Base-by-base conservation (phyloP, 2,329 filamentous ascomycete species). In the Penicillium sp. region DNA sequence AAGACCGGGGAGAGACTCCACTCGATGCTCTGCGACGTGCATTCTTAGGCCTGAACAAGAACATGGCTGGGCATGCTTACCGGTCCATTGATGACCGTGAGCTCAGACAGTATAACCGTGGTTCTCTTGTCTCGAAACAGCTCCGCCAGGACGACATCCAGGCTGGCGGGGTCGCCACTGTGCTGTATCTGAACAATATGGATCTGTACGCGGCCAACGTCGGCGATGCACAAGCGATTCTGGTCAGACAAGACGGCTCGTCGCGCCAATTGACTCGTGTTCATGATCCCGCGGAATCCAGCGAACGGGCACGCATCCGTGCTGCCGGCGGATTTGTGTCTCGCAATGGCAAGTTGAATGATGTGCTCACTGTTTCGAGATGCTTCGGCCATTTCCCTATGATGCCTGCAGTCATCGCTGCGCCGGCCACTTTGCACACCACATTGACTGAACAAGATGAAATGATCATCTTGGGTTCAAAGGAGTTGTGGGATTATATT, bases 271-370 rank as follows among this genome's bases (percentile, higher is more conserved):
- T 99, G 67, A 98, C 95, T 2, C 85, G 87, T 60, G 97, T 96
- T 76, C 95, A 99, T 74, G 93, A 98, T 71, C 95, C 95, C 6
- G 93, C 94, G 0, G 93, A 97, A 73, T 84, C 90, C 0, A 82
- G 81, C 25, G 95, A 99, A 77, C 85, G 95, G 52, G 87, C 92
- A 58, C 89, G 95, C 19, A 97, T 99, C 69, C 89, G 95, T 42
- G 92, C 97, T 73, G 94, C 94, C 14, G 95, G 95, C 48, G 95
- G 95, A 4, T 99, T 92, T 83, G 95, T 99, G 10, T 97, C 94
- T 19, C 88, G 95, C 52, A 94, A 96, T 75, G 95, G 95, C 38
- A 93, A 92, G 73, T 83, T 99, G 52, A 98, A 99, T 71, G 95
- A 99, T 73, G 80, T 89, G 26, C 87, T 99, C 13, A 89, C 95